Base-by-base conservation (phyloP, 164 flowering plant species). In the Liquidambar formosana region DNA sequence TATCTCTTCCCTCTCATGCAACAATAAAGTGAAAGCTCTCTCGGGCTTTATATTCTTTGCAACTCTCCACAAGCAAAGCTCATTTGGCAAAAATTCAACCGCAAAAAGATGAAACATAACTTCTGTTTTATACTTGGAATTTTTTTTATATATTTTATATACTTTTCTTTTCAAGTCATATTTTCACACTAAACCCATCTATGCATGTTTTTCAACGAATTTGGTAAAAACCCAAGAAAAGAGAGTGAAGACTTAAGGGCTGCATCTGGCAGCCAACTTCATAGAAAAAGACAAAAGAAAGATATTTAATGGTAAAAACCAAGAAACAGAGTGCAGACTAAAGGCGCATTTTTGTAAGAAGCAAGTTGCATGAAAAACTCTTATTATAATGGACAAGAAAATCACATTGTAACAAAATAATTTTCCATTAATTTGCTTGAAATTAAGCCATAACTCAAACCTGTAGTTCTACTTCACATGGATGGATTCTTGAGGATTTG, bases 31-130 rank as follows among this genome's bases (percentile, higher is more conserved):
- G 64, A 77, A 80, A 80, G 77, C n/a, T n/a, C n/a, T 46, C 57
- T 11, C 19, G n/a, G n/a, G n/a, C n/a, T n/a, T 19, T 38, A 77
- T 76, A 83, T 83, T 83, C 83, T 73, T 83, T 80, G 83, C 46
- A 65, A 72, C 76, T 72, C 72, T 57, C 63, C 21, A 22, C 86
- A 83, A 83, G 86, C 82, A 83, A 83, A 82, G 80, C 73, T 68
- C 68, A 69, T 48, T 70, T 65, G 68, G 51, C 21, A 26, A 69
- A 67, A 57, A 41, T 27, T 58, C 61, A 75, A 64, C 71, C 38
- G 4, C 68, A 58, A 48, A 79, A 73, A 67, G 74, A 73, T 57
- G 12, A 43, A 53, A 44, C 48, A 68, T 54, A 38, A 38, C 73
- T 77, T 75, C 65, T 4, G 33, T 43, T 66, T 43, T n/a, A n/a